Base-by-base conservation (phyloP, 2,329 filamentous ascomycete species). In the Ophiostoma sp. region DNA sequence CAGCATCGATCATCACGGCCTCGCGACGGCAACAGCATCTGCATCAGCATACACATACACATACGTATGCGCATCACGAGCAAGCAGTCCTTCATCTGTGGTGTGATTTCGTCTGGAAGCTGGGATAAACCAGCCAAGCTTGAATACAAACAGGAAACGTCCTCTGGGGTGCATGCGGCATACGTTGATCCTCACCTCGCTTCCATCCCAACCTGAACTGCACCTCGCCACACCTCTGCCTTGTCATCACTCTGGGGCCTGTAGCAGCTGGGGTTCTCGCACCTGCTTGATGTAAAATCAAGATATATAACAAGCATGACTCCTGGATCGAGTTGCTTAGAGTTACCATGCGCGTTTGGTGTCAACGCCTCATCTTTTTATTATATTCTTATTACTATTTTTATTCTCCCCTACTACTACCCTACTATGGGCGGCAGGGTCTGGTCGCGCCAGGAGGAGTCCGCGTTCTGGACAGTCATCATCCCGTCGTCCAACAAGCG, bases 391-490 rank as follows among this genome's bases (percentile, higher is more conserved):
- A 41, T 8, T 41, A 5, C 15, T 15, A 41, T 41, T 15, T 48
- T 48, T 48, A 10, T 48, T 17, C 44, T 17, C 20, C 44, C 15
- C 15, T 17, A 20, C 44, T 20, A 6, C 44, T 4, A 4, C 44
- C 39, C 27, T 48, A 10, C 20, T 33, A 85, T 86, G 84, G 83
- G 81, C 5, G 84, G 83, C 33, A 85, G 81, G 72, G 76, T 81
- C 5, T 87, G 85, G 85, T 80, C 82, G 0, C 71, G 71, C 0
- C 76, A 79, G 0, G 85, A 87, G 72, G 85, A 87, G 75, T 70
- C 74, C 1, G 76, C 81, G 72, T 86, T 85, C 74, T 87, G 84
- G 85, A 70, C 54, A 1, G 13, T 71, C 6, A 74, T 79, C 23
- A 71, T 78, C 6, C 75, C 76, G 2, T 68, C 72, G 11, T 77